A percentile compares a stretch with the other conserved stretches of the same genome.
Conservation (phyloP, 257 asterid species). For the Solanum bulbocastanum region DNA sequence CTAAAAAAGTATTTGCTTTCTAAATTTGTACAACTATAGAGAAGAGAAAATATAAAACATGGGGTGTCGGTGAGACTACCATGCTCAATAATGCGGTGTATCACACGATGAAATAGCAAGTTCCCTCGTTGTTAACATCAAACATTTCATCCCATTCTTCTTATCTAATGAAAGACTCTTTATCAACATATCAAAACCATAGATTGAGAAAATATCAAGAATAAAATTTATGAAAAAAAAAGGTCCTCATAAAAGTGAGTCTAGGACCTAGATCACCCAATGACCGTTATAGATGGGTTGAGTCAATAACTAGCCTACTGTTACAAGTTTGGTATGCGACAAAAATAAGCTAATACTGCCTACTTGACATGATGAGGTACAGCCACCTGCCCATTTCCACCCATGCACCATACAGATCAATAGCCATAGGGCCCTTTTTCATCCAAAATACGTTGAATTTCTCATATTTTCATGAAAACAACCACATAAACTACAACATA, state of each 20-base stretch:
- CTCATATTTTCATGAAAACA: background rate
- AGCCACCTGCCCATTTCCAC: too few species aligned
- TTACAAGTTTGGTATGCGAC: too few species aligned
- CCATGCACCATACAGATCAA: too few species aligned
- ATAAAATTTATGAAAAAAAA: background rate
- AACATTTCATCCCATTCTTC: slow-evolving; percentile 25
- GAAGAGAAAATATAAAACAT: slow-evolving; percentile 10
- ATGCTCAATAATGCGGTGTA: slow-evolving; percentile 11
- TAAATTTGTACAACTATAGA: background rate
- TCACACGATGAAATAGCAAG: background rate
- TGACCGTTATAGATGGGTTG: too few species aligned
- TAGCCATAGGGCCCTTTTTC: background rate
- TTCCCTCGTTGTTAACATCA: slow-evolving; percentile 4
- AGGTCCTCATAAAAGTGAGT: too few species aligned
- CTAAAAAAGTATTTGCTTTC: background rate
- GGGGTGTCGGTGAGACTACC: slow-evolving; percentile 18
- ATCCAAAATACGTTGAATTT: background rate
- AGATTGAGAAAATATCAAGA: background rate
- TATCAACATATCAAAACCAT: background rate
- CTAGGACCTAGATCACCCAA: too few species aligned
- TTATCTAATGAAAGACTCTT: slow-evolving; percentile 18
- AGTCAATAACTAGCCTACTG: too few species aligned
- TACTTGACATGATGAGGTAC: too few species aligned
- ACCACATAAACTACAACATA: too few species aligned
- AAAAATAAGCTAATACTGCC: too few species aligned